Evolutionary conservation across 257 asterid genomes (phyloP).

Genomic region (Dorcoceras hygrometricum): DNA sequence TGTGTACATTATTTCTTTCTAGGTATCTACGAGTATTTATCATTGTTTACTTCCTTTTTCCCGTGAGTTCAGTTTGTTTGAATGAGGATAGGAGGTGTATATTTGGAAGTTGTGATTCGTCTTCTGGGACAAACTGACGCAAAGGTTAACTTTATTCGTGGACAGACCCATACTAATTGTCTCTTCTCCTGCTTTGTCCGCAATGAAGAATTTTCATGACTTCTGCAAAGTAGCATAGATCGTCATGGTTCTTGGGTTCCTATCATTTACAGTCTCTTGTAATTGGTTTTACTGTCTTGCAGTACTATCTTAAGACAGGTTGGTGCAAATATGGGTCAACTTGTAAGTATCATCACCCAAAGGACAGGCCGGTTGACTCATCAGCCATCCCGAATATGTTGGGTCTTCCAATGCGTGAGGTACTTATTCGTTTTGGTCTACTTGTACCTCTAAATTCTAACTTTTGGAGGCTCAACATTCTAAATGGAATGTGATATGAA

Average conservation of each 20-base stretch:
- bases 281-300: conserved; percentile 30
- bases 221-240: background rate
- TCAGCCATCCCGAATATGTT: conserved; percentile 37
- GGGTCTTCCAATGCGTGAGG: conserved; percentile 83
- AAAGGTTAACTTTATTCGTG: background rate
- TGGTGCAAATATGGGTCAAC: conserved; percentile 65
- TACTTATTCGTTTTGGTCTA: conserved; percentile 26
- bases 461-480: background rate
- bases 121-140: conserved; percentile 6
- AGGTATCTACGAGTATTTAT: background rate
- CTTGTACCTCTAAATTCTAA: conserved; percentile 1
- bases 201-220: background rate
- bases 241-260: background rate
- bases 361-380: conserved; percentile 41
- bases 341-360: conserved; percentile 74
- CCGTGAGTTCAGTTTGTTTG: background rate
- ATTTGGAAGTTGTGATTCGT: conserved; percentile 4
- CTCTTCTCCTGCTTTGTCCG: background rate
- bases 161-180: background rate
- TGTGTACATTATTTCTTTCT: background rate
- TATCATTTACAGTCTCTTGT: conserved; percentile 14
- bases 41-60: background rate
- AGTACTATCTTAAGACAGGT: conserved; percentile 72
- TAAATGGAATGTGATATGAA: background rate
- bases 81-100: background rate